Evolutionary conservation across 345 rosid species (phyloP).

Genomic region (Gossypium sturtianum): DNA sequence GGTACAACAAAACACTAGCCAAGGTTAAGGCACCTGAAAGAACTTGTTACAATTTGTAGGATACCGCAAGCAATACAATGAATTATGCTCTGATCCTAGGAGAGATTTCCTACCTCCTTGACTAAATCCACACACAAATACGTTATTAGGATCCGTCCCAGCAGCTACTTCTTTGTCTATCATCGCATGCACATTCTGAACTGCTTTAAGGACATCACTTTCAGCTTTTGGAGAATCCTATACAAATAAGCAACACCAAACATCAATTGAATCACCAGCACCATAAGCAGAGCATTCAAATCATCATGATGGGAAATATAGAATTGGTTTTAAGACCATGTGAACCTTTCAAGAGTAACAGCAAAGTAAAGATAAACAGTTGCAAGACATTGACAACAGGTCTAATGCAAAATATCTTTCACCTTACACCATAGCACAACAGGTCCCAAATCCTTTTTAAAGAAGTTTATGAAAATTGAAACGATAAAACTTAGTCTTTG

Average conservation of each 20-base stretch:
- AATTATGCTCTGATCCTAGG: not conserved
- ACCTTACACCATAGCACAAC: not conserved
- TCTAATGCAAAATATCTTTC: not conserved
- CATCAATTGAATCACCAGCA: not conserved
- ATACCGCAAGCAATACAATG: not conserved
- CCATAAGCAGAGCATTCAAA: not conserved
- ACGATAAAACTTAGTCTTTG: not conserved
- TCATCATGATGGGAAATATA: not conserved
- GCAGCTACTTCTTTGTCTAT: slow-evolving; percentile 64
- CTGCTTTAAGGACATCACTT: slow-evolving; percentile 57
- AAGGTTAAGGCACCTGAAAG: slow-evolving; percentile 73
- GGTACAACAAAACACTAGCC: slow-evolving; percentile 73
- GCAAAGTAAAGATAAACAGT: not conserved
- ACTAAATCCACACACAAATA: slow-evolving; percentile 78
- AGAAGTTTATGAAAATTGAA: not conserved
- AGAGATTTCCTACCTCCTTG: slow-evolving; percentile 66
- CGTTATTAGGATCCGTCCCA: slow-evolving; percentile 57
- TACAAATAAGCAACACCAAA: slow-evolving; percentile 7
- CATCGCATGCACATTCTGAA: slow-evolving; percentile 60
- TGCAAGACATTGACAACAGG: not conserved
- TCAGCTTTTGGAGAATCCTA: slow-evolving; percentile 74
- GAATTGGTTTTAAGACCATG: not conserved
- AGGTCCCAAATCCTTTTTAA: not conserved
- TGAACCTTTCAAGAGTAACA: not conserved
- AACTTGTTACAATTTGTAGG: slow-evolving; percentile 5